Evolutionary conservation across 768 basidiomycete species (phyloP), one percentile per base, ranked within the genome.

Genomic region (Vararia minispora): DNA sequence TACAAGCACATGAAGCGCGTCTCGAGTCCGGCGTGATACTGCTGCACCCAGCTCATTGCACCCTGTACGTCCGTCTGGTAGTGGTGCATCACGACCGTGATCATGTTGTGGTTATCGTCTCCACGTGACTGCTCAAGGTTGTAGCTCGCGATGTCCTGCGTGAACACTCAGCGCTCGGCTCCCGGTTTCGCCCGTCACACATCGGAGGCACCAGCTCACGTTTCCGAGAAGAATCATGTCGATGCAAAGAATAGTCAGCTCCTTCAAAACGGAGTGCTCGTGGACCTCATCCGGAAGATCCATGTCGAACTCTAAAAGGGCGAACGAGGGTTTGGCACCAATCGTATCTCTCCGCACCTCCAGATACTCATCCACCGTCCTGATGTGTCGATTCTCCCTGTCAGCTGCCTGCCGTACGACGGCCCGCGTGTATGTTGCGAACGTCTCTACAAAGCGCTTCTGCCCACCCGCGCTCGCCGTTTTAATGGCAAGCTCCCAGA

Each of bases 61-160:
- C 48, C 57, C 25, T 61, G 48, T 3, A 63, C 38, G 31, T 58
- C 54, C 9, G 56, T 41, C n/a, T 58, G 44, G 28, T 50, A 45
- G 21, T 69, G 57, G 21, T 64, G 52, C 66, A 69, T 71, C 21
- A 68, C 58, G 10, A 65, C 54, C 3, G 60, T 60, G 18, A 72
- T 51, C 0, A 69, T 45, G 33, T 68, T 68, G 42, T 67, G 65
- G 0, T 46, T 43, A 31, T 62, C 60, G 33, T 63, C 58, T 0
- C 61, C 64, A 10, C 51, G 52, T 14, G 60, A 49, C 39, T 60
- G 62, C 35, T 59, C 58, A 5, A 52, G 1, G 25, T 61, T 61
- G 33, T 58, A 59, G 24, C 58, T 58, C 28, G 36, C 40, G n/a
- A 59, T 48, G 23, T 59, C 58, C 58, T 60, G 16, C 12, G 12